These are phyloP conservation scores for Candida xiaguanensis DNA, from an alignment of 805 yeast genomes.

Conservation along the genomic window DNA sequence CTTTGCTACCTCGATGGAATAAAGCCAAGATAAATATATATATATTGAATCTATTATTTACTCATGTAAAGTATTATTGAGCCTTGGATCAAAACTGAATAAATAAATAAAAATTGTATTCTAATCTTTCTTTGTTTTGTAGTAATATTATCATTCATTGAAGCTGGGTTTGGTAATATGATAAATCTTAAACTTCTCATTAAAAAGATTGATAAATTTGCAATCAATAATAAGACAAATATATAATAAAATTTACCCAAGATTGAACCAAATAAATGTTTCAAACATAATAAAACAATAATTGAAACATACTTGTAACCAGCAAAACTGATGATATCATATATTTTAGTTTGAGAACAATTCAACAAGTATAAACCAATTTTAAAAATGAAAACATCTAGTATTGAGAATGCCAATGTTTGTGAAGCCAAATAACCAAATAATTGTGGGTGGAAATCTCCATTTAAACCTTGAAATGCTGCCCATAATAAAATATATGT, in stretches of 20 bases:
- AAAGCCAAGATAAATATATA: too few species aligned
- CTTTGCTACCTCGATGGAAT: too few species aligned
- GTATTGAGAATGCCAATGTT: constrained; percentile 73
- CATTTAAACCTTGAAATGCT: constrained; percentile 77
- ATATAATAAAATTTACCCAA: constrained; percentile 33
- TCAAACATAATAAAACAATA: constrained; percentile 52
- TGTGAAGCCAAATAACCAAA: constrained; percentile 85
- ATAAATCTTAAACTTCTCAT: constrained; percentile 68
- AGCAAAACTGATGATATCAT: constrained; percentile 84
- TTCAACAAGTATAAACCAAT: constrained; percentile 79
- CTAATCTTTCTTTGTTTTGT: constrained; percentile 71
- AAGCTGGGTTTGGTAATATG: constrained; percentile 50
- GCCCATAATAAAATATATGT: constrained; percentile 86
- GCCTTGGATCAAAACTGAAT: constrained; percentile 79
- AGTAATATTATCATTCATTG: constrained; percentile 51
- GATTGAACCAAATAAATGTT: constrained; percentile 38
- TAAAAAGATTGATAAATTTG: constrained; percentile 54
- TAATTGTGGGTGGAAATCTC: constrained; percentile 89
- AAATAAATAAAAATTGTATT: constrained; percentile 81
- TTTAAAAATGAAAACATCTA: constrained; percentile 74
- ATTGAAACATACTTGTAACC: constrained; percentile 93
- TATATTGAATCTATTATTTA: too few species aligned
- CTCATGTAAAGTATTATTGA: constrained; percentile 69
- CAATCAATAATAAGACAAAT: constrained; percentile 30
- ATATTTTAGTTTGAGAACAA: constrained; percentile 55